Base-by-base conservation (phyloP, 148 eudicot genomes). In the Vaccinium corymbosum region DNA sequence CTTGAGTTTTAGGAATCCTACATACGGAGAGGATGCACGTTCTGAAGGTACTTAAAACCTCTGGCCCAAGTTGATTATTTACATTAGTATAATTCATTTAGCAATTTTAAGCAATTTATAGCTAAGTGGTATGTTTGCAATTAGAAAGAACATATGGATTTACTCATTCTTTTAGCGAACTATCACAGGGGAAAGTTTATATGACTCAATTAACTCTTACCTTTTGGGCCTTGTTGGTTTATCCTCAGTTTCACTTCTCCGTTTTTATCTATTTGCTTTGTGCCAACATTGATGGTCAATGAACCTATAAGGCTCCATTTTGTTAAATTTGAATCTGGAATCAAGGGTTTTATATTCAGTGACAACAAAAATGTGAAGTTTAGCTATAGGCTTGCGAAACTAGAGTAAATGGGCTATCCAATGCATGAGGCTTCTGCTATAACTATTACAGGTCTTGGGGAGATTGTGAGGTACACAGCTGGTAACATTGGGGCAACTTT, bases 1-100 rank as follows among this genome's bases (percentile, higher is more conserved):
- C 52, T 87, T 85, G 29, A 71, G 64, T 73, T 89, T 79, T 35
- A 87, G 88, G 83, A 86, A 86, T 75, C 86, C 89, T 46, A 89
- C 71, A 81, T 91, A 94, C 86, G 87, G 92, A 0, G 82, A 86
- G 81, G 90, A 92, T 88, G n/a, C 92, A 8, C 89, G 94, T 32
- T 89, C 87, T 86, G 98, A 84, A 88, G 98, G 98, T 92, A 87
- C 5, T 29, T 48, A 29, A 22, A 72, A 50, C n/a, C 42, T 72
- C 20, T 51, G 50, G 46, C 14, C 50, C 19, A 32, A 12, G 49
- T 80, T 17, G 4, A 61, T 57, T 76, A 20, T 5, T 78, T 79
- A 12, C 20, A 79, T 38, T 17, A 51, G 71, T 17, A 7, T 46
- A 15, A 46, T 57, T 61, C 20, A 56, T 6, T 80, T 7, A 32